Conservation (phyloP, 78 protist genomes). For the Monosiga brevicollis region DNA sequence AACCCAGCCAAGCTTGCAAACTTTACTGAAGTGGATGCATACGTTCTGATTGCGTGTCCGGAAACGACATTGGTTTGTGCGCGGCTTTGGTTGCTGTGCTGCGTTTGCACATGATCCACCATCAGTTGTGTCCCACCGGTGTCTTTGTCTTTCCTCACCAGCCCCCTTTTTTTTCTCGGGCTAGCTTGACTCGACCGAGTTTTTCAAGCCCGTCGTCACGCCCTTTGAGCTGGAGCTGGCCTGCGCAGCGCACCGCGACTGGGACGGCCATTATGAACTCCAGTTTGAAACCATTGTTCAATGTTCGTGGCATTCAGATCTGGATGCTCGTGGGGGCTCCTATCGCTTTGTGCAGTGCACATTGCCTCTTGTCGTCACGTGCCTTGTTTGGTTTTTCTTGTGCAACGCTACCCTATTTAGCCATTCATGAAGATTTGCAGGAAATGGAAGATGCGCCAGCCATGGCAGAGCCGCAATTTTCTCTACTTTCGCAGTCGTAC, state of each 20-base stretch:
- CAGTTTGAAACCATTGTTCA: not conserved
- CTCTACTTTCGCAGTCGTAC: not conserved
- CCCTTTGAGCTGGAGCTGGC: conserved; percentile 71
- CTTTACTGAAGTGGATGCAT: conserved; percentile 66
- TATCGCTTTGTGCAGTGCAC: not conserved
- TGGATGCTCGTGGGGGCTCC: not conserved
- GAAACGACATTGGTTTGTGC: conserved; percentile 59
- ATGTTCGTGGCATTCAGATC: not conserved
- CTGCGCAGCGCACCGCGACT: conserved; percentile 12
- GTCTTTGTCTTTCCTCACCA: not conserved
- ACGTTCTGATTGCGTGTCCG: conserved; percentile 65
- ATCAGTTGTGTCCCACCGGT: too few relatives aligned
- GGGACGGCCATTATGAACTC: conserved; percentile 32
- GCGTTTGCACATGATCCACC: not conserved
- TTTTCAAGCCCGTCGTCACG: conserved; percentile 62
- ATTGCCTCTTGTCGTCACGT: too few relatives aligned
- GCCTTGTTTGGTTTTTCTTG: not conserved
- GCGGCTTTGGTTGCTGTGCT: not conserved
- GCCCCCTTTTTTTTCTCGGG: not conserved
- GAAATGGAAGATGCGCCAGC: not conserved
- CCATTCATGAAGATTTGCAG: not conserved
- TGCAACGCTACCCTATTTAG: not conserved
- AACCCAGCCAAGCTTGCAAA: conserved; percentile 77
- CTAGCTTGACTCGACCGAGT: conserved; percentile 9
- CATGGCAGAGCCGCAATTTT: not conserved